A percentile compares a stretch with the other conserved stretches of the same genome.
Conservation (phyloP, 2,329 filamentous ascomycete species). For the Shiraia sp. region DNA sequence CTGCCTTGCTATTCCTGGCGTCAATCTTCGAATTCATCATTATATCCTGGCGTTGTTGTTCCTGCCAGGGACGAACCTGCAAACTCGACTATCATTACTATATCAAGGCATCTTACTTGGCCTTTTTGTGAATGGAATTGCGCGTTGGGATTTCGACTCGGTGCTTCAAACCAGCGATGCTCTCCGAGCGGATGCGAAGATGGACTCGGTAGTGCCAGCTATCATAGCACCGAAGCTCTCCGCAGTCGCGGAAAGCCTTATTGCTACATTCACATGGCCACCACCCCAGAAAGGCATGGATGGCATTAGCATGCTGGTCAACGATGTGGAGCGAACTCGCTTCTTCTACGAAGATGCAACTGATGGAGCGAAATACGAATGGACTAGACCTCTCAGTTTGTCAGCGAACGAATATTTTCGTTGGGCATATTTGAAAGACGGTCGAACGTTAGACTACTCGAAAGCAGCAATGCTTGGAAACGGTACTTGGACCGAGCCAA, state of each 20-base stretch:
- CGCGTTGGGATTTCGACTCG: constrained; percentile 49
- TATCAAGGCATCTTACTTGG: constrained; percentile 44
- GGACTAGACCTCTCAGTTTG: constrained; percentile 47
- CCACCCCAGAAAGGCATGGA: constrained; percentile 57
- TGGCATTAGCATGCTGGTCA: constrained; percentile 78
- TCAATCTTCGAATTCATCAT: constrained; percentile 87
- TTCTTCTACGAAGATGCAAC: constrained; percentile 26
- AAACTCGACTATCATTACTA: constrained; percentile 39
- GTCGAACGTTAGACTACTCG: constrained; percentile 38
- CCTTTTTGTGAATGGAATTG: constrained; percentile 42
- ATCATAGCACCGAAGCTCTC: constrained; percentile 29
- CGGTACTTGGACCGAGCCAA: constrained; percentile 28
- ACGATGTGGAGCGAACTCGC: constrained; percentile 73
- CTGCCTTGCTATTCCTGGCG: constrained; percentile 70
- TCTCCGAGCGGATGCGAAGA: constrained; percentile 60
- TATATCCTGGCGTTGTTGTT: constrained; percentile 42
- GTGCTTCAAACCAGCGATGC: constrained; percentile 79
- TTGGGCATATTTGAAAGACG: constrained; percentile 36
- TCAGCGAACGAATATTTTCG: constrained; percentile 40
- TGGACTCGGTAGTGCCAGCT: constrained; percentile 63
- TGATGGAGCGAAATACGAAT: constrained; percentile 20
- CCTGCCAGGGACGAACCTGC: constrained; percentile 40
- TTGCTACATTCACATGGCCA: constrained; percentile 60
- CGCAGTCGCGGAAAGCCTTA: constrained; percentile 50
- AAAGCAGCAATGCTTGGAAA: constrained; percentile 32